Evolutionary conservation across 1,284 basidiomycete species (phyloP), one percentile per base, ranked within the genome.

Genomic region (Coniferiporia weirii): DNA sequence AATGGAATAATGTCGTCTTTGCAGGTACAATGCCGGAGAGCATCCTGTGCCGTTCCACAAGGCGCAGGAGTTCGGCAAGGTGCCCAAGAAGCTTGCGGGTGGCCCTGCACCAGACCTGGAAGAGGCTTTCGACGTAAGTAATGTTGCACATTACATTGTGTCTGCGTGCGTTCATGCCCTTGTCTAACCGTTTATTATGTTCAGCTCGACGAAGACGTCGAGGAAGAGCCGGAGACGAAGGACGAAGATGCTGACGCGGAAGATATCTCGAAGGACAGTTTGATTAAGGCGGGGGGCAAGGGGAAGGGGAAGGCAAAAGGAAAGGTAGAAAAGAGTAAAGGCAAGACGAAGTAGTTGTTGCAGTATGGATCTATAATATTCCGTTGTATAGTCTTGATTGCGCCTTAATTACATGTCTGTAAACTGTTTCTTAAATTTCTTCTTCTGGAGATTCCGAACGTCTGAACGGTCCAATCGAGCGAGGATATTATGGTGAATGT

Each of bases 1-100:
- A 19, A 13, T 17, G 9, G 27, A 34, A 54, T 22, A 50, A 38
- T n/a, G n/a, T 19, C 12, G 19, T 61, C 54, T 40, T 55, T 8
- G 13, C 66, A 95, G 91, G 67, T 97, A 96, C 74, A 97, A 97
- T 70, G 76, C 84, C 15, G 70, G 72, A 22, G 92, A 95, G 54
- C 94, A 97, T 70, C 94, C 95, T 0, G 89, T 97, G 64, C 84
- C 94, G 0, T 96, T 95, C 80, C 86, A 96, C 73, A 94, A 92
- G 68, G 89, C 85, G 0, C 77, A 81, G 60, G 87, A 91, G 66
- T 76, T 94, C 46, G 89, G 91, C 2, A 88, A 87, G 65, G 77
- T 71, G 15, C 84, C 91, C 1, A 91, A 89, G 78, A 94, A 90
- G 70, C 78, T 94, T 56, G 80, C 79, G 0, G 82, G 77, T 35